Evolutionary conservation across 2,329 filamentous ascomycete species (phyloP), one percentile per base, ranked within the genome.

Genomic region (Scytalidium lignicola): DNA sequence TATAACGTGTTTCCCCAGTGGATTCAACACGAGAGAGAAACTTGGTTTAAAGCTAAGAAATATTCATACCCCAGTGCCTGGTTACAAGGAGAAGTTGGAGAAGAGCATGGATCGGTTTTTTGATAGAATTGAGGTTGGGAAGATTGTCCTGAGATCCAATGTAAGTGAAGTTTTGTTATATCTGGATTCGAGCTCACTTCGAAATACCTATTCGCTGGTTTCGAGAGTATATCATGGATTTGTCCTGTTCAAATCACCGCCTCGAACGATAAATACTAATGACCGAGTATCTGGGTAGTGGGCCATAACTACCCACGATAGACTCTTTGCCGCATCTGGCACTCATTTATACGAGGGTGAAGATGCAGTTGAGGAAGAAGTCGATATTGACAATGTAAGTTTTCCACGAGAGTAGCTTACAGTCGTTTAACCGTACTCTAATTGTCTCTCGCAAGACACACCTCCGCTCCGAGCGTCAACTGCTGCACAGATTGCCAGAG

Each of bases 31-130:
- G 1, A 65, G 65, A n/a, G 57, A 71, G 43, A 83, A 84, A 52
- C 69, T 84, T 8, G 73, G 72, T 1, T 64, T 73, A 12, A 67
- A 70, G 1, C 67, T 85, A 0, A 66, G 73, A 0, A 69, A 72
- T 22, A 84, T 85, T 55, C 82, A 85, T 58, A 62, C 43, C 0
- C 80, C 80, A 0, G 79, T 85, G 0, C 81, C 81, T 0, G 71
- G 74, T 6, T 85, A 85, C 58, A 65, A 60, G 26, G 62, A 70
- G 42, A 83, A 81, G 57, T 57, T 85, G 0, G 76, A 78, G 56
- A 73, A 67, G 44, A 75, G 70, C 45, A 85, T 85, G 81, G 80
- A 85, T 58, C 67, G 77, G 1, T 84, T 79, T 64, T 84, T 85
- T 59, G 70, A 74, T 1, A 62, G 63, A 12, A 44, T 85, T 0